A percentile compares a stretch with the other conserved stretches of the same genome.
These are phyloP conservation scores for Carex arenaria DNA, from an alignment of 202 grass and related monocot species.

Conservation along the genomic window DNA sequence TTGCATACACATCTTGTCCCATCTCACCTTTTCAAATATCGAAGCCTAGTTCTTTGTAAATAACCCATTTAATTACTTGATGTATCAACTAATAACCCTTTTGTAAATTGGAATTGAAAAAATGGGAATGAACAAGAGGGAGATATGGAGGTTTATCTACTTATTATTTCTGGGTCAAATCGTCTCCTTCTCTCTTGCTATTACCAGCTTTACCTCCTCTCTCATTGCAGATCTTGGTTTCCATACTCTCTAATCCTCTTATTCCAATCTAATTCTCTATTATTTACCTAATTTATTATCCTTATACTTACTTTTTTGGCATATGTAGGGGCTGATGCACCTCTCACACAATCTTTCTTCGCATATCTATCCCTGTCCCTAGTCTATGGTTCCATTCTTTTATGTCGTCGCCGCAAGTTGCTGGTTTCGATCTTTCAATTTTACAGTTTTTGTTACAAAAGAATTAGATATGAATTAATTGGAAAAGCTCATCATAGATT, in stretches of 20 bases:
- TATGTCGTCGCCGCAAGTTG: slow-evolving; percentile 41
- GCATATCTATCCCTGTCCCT: slow-evolving; percentile 53
- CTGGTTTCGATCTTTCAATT: slow-evolving; percentile 19
- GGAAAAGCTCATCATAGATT: neutral
- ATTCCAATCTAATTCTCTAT: neutral
- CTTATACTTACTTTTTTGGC: neutral
- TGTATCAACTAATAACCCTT: neutral
- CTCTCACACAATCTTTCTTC: slow-evolving; percentile 81
- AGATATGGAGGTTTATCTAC: too few species aligned
- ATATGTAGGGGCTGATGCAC: slow-evolving; percentile 57
- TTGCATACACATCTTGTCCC: neutral
- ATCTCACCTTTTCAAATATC: neutral
- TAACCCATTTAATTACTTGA: neutral
- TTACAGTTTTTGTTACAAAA: neutral
- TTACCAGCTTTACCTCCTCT: slow-evolving; percentile 65
- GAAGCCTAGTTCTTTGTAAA: neutral
- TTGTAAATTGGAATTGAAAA: neutral
- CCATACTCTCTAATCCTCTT: neutral
- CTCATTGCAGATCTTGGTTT: slow-evolving; percentile 74
- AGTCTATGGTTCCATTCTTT: slow-evolving; percentile 56
- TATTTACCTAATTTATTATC: neutral
- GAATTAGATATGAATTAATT: neutral
- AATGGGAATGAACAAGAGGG: slow-evolving; percentile 33
- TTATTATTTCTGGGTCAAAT: slow-evolving; percentile 78
- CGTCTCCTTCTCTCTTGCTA: slow-evolving; percentile 63